Evolutionary conservation across 148 eudicot genomes (phyloP).

Genomic region (Simmondsia chinensis): DNA sequence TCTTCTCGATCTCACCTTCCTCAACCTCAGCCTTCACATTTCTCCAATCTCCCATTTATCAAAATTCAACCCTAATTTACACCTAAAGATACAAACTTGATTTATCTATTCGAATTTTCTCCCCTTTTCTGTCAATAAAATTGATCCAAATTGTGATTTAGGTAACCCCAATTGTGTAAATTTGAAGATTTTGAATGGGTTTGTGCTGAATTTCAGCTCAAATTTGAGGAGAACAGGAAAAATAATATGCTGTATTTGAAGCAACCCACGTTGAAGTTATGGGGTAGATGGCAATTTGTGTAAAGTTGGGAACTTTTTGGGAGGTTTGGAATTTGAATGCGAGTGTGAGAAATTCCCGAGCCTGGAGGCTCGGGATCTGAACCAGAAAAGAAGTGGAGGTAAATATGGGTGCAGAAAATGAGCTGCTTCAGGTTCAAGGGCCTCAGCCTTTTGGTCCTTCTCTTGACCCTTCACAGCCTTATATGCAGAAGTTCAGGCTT

Average conservation of each 20-base stretch:
- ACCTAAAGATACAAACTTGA: too few relatives aligned
- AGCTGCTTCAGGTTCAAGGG: constrained; percentile 1
- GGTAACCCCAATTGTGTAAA: too few relatives aligned
- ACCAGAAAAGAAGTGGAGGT: background rate
- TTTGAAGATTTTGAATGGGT: too few relatives aligned
- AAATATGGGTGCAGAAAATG: constrained; percentile 29
- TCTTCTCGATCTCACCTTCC: constrained; percentile 31
- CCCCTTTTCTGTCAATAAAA: too few relatives aligned
- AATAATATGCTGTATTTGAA: constrained; percentile 46
- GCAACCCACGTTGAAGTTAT: constrained; percentile 27
- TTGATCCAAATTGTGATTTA: too few relatives aligned
- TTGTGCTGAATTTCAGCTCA: too few relatives aligned
- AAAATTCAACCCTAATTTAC: too few relatives aligned
- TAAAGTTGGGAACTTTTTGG: too few relatives aligned
- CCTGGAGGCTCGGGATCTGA: constrained; percentile 67
- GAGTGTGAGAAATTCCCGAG: constrained; percentile 53
- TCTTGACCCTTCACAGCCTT: constrained; percentile 25
- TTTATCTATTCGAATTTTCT: too few relatives aligned
- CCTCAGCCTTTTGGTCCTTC: constrained; percentile 15
- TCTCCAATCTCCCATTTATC: constrained; percentile 1
- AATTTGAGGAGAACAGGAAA: too few relatives aligned
- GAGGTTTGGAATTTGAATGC: constrained; percentile 34
- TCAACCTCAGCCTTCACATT: constrained; percentile 7
- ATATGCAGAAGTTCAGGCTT: constrained; percentile 79
- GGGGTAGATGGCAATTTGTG: constrained; percentile 18